Evolutionary conservation across 2,329 filamentous ascomycete species (phyloP).

Genomic region (Fusarium scirpi): DNA sequence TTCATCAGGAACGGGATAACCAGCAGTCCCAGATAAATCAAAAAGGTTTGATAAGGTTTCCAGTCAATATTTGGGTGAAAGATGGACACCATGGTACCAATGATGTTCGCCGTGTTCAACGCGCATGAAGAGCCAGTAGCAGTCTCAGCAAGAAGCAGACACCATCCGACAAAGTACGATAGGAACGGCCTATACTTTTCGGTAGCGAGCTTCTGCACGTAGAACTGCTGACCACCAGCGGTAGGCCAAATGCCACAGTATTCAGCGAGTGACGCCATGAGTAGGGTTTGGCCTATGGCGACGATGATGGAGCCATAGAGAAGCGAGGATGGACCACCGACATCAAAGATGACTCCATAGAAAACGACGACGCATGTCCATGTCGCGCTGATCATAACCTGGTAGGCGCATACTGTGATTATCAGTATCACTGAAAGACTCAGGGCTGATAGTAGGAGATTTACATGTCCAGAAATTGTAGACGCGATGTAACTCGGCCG

Average conservation of each 20-base stretch:
- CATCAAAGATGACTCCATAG: conserved; percentile 20
- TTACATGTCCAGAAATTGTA: conserved; percentile 27
- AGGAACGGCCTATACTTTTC: conserved; percentile 1
- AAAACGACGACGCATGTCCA: conserved; percentile 29
- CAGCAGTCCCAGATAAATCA: conserved; percentile 11
- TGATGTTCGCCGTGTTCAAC: conserved; percentile 21
- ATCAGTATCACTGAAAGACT: background rate
- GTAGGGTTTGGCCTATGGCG: conserved; percentile 8
- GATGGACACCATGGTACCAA: conserved; percentile 2
- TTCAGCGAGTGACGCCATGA: conserved; percentile 27
- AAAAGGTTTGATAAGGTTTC: conserved; percentile 24
- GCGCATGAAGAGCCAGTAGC: conserved; percentile 11
- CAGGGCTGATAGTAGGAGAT: fast-evolving
- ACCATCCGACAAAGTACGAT: conserved; percentile 22
- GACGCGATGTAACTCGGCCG: conserved; percentile 13
- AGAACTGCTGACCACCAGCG: conserved; percentile 19
- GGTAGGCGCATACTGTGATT: conserved; percentile 20
- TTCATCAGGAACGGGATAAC: conserved; percentile 5
- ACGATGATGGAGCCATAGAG: conserved; percentile 28
- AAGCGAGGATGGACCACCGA: conserved; percentile 13
- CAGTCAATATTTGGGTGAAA: conserved; percentile 19
- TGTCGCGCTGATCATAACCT: conserved; percentile 28
- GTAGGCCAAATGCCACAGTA: conserved; percentile 21
- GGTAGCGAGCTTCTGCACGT: conserved; percentile 1
- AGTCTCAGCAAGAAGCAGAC: conserved; percentile 10